Conservation (phyloP, 192 early-diverging fungal species). For the Chytriomyces sp. region DNA sequence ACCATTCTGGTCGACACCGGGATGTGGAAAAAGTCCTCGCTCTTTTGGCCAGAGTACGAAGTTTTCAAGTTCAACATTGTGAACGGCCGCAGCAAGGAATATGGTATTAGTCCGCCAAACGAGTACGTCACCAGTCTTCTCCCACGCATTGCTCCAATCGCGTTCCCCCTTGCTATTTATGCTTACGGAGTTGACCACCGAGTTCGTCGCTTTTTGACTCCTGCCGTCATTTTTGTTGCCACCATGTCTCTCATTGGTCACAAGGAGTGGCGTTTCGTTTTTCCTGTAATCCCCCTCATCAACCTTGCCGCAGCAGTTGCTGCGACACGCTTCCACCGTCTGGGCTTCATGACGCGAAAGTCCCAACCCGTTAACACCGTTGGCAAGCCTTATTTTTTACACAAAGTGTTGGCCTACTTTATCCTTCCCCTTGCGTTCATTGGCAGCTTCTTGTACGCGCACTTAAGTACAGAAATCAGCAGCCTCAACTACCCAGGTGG, state of each 20-base stretch:
- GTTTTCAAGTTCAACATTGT: conserved; percentile 80
- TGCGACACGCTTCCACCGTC: conserved; percentile 25
- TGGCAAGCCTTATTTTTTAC: neutral
- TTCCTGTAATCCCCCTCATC: conserved; percentile 81
- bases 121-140: conserved; percentile 74
- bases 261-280: conserved; percentile 96
- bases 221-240: conserved; percentile 59
- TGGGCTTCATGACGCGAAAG: conserved; percentile 27
- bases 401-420: conserved; percentile 1
- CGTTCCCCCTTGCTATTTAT: conserved; percentile 60
- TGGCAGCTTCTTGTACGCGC: conserved; percentile 4
- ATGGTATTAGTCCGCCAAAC: conserved; percentile 73
- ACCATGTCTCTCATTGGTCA: conserved; percentile 79
- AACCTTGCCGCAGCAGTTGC: conserved; percentile 69
- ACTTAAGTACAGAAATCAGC: conserved; percentile 50
- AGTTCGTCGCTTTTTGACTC: conserved; percentile 54
- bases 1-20: conserved; percentile 71
- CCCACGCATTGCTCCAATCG: conserved; percentile 72
- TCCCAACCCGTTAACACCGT: neutral
- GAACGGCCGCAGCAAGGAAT: conserved; percentile 59
- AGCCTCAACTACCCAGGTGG: conserved; percentile 90
- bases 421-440: neutral
- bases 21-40: conserved; percentile 67
- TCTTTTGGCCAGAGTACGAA: conserved; percentile 72
- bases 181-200: conserved; percentile 42